Conservation (phyloP, 495 filamentous ascomycete species). For the Xylaria venustula region DNA sequence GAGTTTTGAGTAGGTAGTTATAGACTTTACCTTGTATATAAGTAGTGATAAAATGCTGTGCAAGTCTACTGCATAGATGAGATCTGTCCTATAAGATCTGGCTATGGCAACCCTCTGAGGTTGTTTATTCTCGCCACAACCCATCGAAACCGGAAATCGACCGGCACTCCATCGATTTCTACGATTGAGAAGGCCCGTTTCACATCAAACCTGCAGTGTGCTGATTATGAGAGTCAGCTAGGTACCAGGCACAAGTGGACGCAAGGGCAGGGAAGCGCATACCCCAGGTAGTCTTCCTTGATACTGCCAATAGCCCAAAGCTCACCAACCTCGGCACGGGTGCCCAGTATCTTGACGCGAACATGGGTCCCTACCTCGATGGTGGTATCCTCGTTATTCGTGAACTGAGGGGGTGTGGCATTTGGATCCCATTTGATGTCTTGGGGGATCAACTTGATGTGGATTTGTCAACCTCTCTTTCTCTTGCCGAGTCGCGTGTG, state of each 20-base stretch:
- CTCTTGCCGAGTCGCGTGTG: neutral
- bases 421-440: constrained; percentile 94
- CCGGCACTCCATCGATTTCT: neutral
- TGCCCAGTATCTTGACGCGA: constrained; percentile 88
- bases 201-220: constrained; percentile 12
- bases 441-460: constrained; percentile 76
- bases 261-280: constrained; percentile 11
- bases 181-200: constrained; percentile 1
- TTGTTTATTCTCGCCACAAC: neutral
- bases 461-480: constrained; percentile 19
- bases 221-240: constrained; percentile 3
- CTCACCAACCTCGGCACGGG: constrained; percentile 83
- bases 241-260: neutral
- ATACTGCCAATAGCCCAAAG: constrained; percentile 98
- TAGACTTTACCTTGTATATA: constrained; percentile 16
- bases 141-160: constrained; percentile 2
- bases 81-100: constrained; percentile 15
- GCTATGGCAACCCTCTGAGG: constrained; percentile 8
- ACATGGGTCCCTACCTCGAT: constrained; percentile 93
- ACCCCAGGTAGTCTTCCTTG: constrained; percentile 75
- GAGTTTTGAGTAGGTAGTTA: constrained; percentile 9
- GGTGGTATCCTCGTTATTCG: constrained; percentile 83
- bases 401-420: constrained; percentile 79
- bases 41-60: constrained; percentile 9
- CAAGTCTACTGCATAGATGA: constrained; percentile 7